Evolutionary conservation across 345 rosid species (phyloP).

Genomic region (Trapa incisa): DNA sequence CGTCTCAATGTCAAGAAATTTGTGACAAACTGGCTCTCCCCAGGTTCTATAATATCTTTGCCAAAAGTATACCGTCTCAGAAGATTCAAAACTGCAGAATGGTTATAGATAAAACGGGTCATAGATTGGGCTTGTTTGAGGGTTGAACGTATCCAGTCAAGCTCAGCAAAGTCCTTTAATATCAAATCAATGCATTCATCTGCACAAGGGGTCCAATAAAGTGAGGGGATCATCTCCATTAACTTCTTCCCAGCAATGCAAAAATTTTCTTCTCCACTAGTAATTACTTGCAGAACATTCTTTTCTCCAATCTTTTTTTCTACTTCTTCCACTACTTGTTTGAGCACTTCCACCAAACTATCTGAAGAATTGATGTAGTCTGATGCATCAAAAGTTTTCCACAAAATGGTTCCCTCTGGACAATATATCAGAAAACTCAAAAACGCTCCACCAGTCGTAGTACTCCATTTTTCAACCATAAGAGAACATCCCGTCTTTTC

Average conservation of each 20-base stretch:
- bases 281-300: slow-evolving; percentile 75
- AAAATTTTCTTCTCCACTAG: slow-evolving; percentile 47
- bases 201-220: slow-evolving; percentile 90
- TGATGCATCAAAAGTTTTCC: slow-evolving; percentile 59
- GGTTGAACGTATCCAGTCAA: slow-evolving; percentile 49
- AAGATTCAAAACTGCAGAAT: slow-evolving; percentile 56
- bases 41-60: slow-evolving; percentile 59
- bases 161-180: slow-evolving; percentile 55
- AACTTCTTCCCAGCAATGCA: slow-evolving; percentile 43
- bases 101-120: slow-evolving; percentile 70
- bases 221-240: slow-evolving; percentile 46
- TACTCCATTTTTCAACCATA: slow-evolving; percentile 52
- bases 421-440: slow-evolving; percentile 55
- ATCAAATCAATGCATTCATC: slow-evolving; percentile 55
- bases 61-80: slow-evolving; percentile 61
- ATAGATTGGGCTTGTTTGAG: slow-evolving; percentile 69
- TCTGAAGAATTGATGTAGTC: slow-evolving; percentile 38
- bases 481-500: slow-evolving; percentile 66
- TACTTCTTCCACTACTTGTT: slow-evolving; percentile 66
- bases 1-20: slow-evolving; percentile 52
- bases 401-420: slow-evolving; percentile 55
- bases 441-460: slow-evolving; percentile 31
- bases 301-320: slow-evolving; percentile 59
- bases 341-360: slow-evolving; percentile 41
- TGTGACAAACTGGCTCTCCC: slow-evolving; percentile 47